Conservation (phyloP, 345 rosid genomes). For the Hirschfeldia incana region DNA sequence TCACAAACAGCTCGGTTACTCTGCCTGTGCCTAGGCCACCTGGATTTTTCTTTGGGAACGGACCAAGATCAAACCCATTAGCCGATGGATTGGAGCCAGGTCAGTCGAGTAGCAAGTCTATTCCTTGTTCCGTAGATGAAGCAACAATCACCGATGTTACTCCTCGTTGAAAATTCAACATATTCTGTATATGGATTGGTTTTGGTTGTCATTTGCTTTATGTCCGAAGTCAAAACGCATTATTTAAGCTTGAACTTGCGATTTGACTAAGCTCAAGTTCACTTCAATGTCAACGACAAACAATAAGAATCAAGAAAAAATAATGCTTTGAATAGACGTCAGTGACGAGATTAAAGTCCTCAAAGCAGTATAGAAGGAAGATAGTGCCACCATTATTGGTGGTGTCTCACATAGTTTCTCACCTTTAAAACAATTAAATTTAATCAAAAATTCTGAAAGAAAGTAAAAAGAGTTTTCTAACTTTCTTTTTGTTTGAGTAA, state of each 20-base stretch:
- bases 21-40: slow-evolving; percentile 6
- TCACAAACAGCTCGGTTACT: neutral
- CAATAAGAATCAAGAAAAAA: neutral
- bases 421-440: too few relatives aligned
- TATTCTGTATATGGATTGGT: neutral
- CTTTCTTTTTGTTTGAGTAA: too few relatives aligned
- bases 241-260: neutral
- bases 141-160: slow-evolving; percentile 7
- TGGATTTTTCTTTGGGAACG: neutral
- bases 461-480: too few relatives aligned
- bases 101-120: neutral
- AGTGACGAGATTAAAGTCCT: neutral
- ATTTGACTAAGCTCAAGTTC: neutral
- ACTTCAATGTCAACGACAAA: neutral
- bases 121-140: neutral
- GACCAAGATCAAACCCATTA: neutral
- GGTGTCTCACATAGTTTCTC: too few relatives aligned
- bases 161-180: neutral
- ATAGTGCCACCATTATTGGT: too few relatives aligned
- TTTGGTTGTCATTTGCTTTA: neutral
- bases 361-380: neutral
- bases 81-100: neutral
- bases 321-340: neutral
- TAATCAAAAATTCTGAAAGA: too few relatives aligned
- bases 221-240: neutral